Evolutionary conservation across 768 basidiomycete species (phyloP).

Genomic region (Saitozyma podzolica): DNA sequence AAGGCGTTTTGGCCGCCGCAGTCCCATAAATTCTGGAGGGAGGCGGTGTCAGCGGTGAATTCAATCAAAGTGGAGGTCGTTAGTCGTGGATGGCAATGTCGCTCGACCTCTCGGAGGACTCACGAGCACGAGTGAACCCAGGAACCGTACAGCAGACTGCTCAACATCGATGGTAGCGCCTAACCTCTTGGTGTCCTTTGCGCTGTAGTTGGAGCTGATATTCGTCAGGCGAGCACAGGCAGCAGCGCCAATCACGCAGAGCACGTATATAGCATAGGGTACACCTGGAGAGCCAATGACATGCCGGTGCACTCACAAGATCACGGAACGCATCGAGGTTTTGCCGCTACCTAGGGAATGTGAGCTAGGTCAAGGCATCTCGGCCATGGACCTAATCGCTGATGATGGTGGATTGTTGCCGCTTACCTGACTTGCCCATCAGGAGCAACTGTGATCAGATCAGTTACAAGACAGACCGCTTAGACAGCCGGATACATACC

Average conservation of each 20-base stretch:
- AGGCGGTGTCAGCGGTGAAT: too few relatives aligned
- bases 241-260: background rate
- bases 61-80: too few relatives aligned
- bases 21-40: conserved; percentile 78
- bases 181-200: conserved; percentile 82
- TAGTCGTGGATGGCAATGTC: background rate
- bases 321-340: conserved; percentile 98
- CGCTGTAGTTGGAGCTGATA: conserved; percentile 87
- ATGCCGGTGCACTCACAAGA: conserved; percentile 72
- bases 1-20: conserved; percentile 98
- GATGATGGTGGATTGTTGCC: background rate
- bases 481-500: conserved; percentile 14
- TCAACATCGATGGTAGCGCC: conserved; percentile 98
- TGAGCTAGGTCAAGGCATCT: conserved; percentile 8
- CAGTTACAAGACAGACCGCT: background rate
- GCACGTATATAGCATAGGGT: too few relatives aligned
- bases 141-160: conserved; percentile 93
- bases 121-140: conserved; percentile 84
- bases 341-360: conserved; percentile 55
- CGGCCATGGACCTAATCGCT: background rate
- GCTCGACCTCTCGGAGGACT: conserved; percentile 6
- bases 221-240: background rate
- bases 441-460: conserved; percentile 70
- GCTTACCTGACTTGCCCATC: conserved; percentile 92
- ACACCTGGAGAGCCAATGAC: too few relatives aligned